Percentiles rank a stretch among this genome's conserved stretches.
These are phyloP conservation scores for Gnomoniopsis smithogilvyi DNA, from an alignment of 2,329 filamentous ascomycete species.

Conservation along the genomic window DNA sequence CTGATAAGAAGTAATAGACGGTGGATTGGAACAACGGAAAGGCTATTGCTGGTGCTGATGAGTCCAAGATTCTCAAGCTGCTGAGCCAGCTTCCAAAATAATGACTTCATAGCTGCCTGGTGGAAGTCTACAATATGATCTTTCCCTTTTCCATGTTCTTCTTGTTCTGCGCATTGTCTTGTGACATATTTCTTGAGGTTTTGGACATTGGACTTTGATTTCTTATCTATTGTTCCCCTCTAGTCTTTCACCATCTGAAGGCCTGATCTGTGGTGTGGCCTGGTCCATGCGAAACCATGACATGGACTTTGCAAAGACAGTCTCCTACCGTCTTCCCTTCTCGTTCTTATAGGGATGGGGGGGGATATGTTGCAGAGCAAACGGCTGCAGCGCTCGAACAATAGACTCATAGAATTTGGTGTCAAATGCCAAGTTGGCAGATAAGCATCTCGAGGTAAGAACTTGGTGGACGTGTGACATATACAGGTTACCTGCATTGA, in stretches of 20 bases:
- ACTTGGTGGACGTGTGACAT: neutral
- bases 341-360: no score
- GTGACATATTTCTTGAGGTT: neutral
- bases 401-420: neutral
- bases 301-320: neutral
- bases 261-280: neutral
- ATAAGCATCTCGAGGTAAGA: neutral
- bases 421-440: neutral
- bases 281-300: neutral
- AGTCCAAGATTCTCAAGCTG: conserved; percentile 87
- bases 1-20: conserved; percentile 39
- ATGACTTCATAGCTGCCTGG: neutral
- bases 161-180: neutral
- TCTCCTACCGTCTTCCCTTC: neutral
- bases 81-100: conserved; percentile 51
- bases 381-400: neutral
- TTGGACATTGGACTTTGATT: neutral
- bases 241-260: neutral
- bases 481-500: neutral
- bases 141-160: neutral
- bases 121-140: conserved; percentile 9
- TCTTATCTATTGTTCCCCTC: neutral
- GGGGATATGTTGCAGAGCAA: neutral
- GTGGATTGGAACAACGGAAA: conserved; percentile 95
- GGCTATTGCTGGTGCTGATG: conserved; percentile 71